Conservation (phyloP, 306 rosid genomes). For the Quercus mongolica region DNA sequence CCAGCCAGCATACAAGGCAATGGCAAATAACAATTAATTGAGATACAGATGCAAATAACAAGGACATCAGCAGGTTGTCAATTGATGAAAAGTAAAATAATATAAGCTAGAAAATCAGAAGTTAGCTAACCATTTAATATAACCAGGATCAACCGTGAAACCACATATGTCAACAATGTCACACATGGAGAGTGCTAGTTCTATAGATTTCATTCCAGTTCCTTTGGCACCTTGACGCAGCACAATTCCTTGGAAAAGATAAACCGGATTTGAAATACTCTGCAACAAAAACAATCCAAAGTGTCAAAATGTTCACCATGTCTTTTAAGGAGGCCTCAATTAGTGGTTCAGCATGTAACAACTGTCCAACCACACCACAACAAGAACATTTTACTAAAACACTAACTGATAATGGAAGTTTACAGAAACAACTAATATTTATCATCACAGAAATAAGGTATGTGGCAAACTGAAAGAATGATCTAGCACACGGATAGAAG, state of each 20-base stretch:
- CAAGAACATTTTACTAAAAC: background rate
- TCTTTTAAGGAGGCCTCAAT: background rate
- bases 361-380: background rate
- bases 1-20: background rate
- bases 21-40: background rate
- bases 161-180: slow-evolving; percentile 93
- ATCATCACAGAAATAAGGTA: background rate
- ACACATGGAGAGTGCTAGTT: slow-evolving; percentile 95
- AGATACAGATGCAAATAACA: too few relatives aligned
- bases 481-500: background rate
- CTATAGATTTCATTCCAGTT: slow-evolving; percentile 98
- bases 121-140: slow-evolving; percentile 80
- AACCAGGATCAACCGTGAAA: slow-evolving; percentile 97
- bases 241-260: slow-evolving; percentile 99
- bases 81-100: background rate
- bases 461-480: background rate
- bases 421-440: background rate
- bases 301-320: background rate
- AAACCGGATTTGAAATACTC: slow-evolving; percentile 91
- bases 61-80: background rate
- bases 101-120: background rate
- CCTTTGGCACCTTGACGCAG: slow-evolving; percentile 99
- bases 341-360: background rate
- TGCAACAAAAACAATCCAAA: slow-evolving; percentile 39
- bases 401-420: background rate